Conservation (phyloP, 768 basidiomycete genomes). For the Lentinula raphanica region DNA sequence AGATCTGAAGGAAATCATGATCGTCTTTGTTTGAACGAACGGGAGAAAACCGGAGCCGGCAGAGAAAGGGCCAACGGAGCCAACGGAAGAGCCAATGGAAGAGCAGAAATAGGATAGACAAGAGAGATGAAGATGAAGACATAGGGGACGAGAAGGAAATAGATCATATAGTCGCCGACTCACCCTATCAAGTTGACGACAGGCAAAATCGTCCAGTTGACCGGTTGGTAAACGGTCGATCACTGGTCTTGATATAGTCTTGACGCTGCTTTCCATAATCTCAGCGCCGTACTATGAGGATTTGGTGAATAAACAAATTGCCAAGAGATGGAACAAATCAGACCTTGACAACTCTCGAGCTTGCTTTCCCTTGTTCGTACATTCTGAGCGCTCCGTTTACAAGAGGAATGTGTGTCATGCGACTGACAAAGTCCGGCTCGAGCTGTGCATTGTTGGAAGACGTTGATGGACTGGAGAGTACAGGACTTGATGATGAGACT, state of each 20-base stretch:
- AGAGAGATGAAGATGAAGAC: background rate
- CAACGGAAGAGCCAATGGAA: background rate
- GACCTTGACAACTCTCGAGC: slow-evolving; percentile 82
- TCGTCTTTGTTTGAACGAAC: no score
- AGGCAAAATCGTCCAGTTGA: slow-evolving; percentile 83
- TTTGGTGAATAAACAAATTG: background rate
- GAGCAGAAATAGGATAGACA: background rate
- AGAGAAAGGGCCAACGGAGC: no score
- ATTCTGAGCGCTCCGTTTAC: slow-evolving; percentile 67
- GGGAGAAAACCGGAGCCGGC: no score
- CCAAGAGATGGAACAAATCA: slow-evolving; percentile 12
- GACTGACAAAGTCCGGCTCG: slow-evolving; percentile 37
- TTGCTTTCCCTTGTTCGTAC: slow-evolving; percentile 81
- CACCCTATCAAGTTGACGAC: slow-evolving; percentile 80
- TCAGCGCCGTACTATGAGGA: slow-evolving; percentile 70
- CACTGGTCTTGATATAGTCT: slow-evolving; percentile 75
- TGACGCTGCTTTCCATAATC: slow-evolving; percentile 82
- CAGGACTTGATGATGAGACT: slow-evolving; percentile 21
- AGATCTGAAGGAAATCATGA: background rate
- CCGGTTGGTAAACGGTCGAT: slow-evolving; percentile 73
- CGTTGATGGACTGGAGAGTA: slow-evolving; percentile 26
- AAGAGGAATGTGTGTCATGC: slow-evolving; percentile 67
- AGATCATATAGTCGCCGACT: slow-evolving; percentile 20
- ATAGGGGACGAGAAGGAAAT: background rate
- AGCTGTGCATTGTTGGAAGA: background rate